These are phyloP conservation scores for Lichtheimia hyalospora DNA, from an alignment of 371 early-diverging fungal species.

Conservation along the genomic window DNA sequence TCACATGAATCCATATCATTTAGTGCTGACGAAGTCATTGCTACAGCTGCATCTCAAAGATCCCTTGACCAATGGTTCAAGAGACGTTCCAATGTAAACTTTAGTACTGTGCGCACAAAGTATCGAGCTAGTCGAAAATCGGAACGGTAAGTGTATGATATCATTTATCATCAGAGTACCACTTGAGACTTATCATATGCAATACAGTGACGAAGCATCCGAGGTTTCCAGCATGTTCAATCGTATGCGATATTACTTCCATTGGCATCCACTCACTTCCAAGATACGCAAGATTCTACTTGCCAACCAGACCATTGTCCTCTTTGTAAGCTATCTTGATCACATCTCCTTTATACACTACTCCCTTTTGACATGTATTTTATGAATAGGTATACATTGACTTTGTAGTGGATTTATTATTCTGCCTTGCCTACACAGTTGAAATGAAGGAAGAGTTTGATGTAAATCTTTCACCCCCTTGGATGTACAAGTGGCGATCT, in stretches of 20 bases:
- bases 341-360: not conserved
- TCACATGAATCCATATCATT: not conserved
- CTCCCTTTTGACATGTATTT: not conserved
- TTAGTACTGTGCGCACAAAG: slow-evolving; percentile 31
- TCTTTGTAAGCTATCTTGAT: slow-evolving; percentile 17
- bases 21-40: slow-evolving; percentile 25
- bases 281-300: slow-evolving; percentile 6
- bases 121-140: slow-evolving; percentile 35
- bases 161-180: not conserved
- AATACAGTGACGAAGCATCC: slow-evolving; percentile 17
- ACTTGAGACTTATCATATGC: not conserved
- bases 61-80: slow-evolving; percentile 20
- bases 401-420: slow-evolving; percentile 58
- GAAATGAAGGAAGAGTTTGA: slow-evolving; percentile 62
- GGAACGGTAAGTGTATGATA: slow-evolving; percentile 25
- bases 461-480: slow-evolving; percentile 48
- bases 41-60: slow-evolving; percentile 13
- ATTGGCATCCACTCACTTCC: slow-evolving; percentile 16
- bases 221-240: slow-evolving; percentile 21
- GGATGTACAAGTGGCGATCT: slow-evolving; percentile 64
- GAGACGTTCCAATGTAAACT: slow-evolving; percentile 20
- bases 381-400: slow-evolving; percentile 53
- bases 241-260: slow-evolving; percentile 13
- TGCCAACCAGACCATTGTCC: slow-evolving; percentile 22
- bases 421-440: slow-evolving; percentile 65